Base-by-base conservation (phyloP, 2,329 filamentous ascomycete genomes). In the Colletotrichum destructivum region DNA sequence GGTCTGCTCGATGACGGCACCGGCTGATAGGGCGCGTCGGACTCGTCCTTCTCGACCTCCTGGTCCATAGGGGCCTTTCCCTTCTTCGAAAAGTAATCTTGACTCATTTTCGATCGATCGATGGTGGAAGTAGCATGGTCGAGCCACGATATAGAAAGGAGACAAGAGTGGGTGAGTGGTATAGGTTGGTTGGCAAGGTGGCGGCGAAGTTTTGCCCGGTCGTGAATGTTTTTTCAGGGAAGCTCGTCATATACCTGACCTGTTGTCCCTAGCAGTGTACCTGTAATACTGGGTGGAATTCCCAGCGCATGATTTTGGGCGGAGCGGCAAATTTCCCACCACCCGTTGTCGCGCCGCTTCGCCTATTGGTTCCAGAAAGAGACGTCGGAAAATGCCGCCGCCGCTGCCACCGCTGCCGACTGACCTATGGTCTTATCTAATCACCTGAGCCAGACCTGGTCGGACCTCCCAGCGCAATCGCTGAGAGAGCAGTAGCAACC, bases 61-160 rank as follows among this genome's bases (percentile, higher is more conserved):
- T 78, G 77, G 66, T 76, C 77, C 62, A 80, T 78, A 69, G 81
- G 82, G 77, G 80, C 77, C 81, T 89, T 88, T 75, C 87, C 88
- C 81, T 90, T 90, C 75, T 82, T 83, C 75, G 82, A 84, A 75
- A 84, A 86, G 75, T 90, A 88, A 77, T 90, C 86, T 81, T 90
- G 88, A 82, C 88, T 91, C 89, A 91, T 91, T 73, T 77, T 84
- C 78, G 76, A 75, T 69, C 46, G 71, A 69, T 70, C 57, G 73
- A 55, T 72, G 73, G 62, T 74, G 75, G 75, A 75, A 78, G 75
- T 75, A 78, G 78, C 82, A 84, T 84, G 75, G 75, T 83, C 73
- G 74, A 75, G 63, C 57, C 72, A 73, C 35, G 59, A 69, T 60
- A 63, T 38, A 12, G n/a, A 46, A 31, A 54, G 65, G 52, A 63